phyloP scores from a whole-genome alignment of 2,329 filamentous ascomycete genomes.

The Dryadomyces quercus-mongolicae region DNA sequence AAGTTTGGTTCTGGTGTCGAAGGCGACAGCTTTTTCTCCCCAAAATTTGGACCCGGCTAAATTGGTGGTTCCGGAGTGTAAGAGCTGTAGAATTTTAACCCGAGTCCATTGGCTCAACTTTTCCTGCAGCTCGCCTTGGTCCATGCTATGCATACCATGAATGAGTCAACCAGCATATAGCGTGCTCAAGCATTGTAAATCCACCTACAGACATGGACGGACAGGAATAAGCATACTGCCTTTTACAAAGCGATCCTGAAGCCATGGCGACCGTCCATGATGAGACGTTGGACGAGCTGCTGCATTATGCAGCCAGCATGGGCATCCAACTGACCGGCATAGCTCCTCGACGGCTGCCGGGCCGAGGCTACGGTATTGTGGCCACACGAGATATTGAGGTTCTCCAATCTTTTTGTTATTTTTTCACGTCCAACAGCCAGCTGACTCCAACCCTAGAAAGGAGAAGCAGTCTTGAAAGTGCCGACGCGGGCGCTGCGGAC shows the following conservation, averaged over 20 bases:
- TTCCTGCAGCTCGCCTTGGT: background rate
- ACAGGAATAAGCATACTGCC: too few species aligned
- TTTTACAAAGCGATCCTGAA: background rate
- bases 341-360: constrained; percentile 52
- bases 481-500: constrained; percentile 53
- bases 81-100: background rate
- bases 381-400: constrained; percentile 57
- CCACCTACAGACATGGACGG: too few species aligned
- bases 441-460: constrained; percentile 16
- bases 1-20: too few species aligned
- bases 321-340: constrained; percentile 60
- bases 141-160: too few species aligned
- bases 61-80: background rate
- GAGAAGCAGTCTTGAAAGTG: constrained; percentile 50
- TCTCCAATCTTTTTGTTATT: background rate
- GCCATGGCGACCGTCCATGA: constrained; percentile 4
- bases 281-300: constrained; percentile 7
- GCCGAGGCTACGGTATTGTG: constrained; percentile 67
- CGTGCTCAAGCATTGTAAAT: too few species aligned
- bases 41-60: too few species aligned
- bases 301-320: constrained; percentile 48
- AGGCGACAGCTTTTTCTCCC: too few species aligned
- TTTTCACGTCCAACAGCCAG: background rate
- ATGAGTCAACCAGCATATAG: background rate
- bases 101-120: background rate